These are phyloP conservation scores for Xylariomycetidae sp. DNA, from an alignment of 2,329 filamentous ascomycete genomes.

Conservation along the genomic window DNA sequence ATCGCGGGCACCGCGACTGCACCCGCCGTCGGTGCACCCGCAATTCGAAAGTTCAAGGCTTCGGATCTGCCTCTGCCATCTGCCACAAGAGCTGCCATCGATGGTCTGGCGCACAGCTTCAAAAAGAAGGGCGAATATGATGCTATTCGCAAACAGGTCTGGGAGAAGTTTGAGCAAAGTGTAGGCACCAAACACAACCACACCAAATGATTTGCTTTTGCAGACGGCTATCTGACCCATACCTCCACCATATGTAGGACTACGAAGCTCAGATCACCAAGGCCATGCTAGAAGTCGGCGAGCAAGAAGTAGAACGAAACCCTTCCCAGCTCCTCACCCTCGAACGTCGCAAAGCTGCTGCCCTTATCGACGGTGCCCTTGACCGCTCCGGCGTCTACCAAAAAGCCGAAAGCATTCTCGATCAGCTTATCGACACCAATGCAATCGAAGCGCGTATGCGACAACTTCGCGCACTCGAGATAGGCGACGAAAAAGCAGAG, in stretches of 20 bases:
- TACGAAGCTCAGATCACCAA: constrained; percentile 62
- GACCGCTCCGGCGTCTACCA: constrained; percentile 73
- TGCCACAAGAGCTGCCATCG: constrained; percentile 66
- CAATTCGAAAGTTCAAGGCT: constrained; percentile 55
- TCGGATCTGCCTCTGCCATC: constrained; percentile 70
- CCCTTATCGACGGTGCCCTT: constrained; percentile 71
- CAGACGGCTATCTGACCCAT: constrained; percentile 6
- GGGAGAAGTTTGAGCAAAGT: constrained; percentile 66
- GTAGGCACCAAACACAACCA: constrained; percentile 43
- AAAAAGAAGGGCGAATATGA: constrained; percentile 86
- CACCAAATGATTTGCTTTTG: not conserved
- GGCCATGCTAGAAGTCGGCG: constrained; percentile 62
- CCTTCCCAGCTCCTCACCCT: constrained; percentile 64
- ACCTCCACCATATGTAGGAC: constrained; percentile 41
- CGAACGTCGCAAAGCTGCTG: constrained; percentile 66
- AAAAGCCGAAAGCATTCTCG: constrained; percentile 61
- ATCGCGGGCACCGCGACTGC: constrained; percentile 11
- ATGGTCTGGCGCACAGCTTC: constrained; percentile 70
- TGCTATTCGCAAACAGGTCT: constrained; percentile 67
- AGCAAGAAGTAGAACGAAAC: constrained; percentile 69
- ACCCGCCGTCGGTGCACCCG: no score
- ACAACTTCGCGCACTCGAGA: constrained; percentile 58
- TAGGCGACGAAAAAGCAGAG: constrained; percentile 62
- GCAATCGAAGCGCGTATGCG: constrained; percentile 66
- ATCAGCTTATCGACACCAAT: constrained; percentile 59